Percentiles rank a stretch among this genome's conserved stretches.
Conservation (phyloP, 2,329 filamentous ascomycete species). For the Aspergillus versicolor region DNA sequence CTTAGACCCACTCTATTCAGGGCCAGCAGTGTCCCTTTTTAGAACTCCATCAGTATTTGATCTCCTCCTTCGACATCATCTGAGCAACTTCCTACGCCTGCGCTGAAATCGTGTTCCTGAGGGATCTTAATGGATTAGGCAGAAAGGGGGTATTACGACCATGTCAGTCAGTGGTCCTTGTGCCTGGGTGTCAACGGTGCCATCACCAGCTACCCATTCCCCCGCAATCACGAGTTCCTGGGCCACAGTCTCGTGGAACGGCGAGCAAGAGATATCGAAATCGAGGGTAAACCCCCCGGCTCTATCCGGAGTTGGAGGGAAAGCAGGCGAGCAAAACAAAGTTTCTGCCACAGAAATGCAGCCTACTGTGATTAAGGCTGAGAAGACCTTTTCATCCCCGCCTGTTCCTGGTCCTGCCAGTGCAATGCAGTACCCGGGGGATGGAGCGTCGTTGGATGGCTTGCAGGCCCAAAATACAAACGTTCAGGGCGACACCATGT, state of each 20-base stretch:
- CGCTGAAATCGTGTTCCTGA: background rate
- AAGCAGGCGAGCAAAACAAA: conserved; percentile 18
- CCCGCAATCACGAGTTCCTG: conserved; percentile 30
- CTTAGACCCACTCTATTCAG: conserved; percentile 29
- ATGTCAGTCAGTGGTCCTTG: conserved; percentile 40
- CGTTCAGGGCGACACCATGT: conserved; percentile 19
- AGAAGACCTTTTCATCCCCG: conserved; percentile 26
- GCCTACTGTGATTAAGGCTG: conserved; percentile 25
- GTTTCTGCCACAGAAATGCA: conserved; percentile 26
- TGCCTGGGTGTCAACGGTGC: conserved; percentile 35
- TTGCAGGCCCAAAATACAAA: conserved; percentile 16
- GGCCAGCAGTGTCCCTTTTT: conserved; percentile 14
- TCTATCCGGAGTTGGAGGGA: conserved; percentile 23
- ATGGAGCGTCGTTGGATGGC: conserved; percentile 20
- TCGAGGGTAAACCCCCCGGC: conserved; percentile 22
- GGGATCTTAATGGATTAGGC: conserved; percentile 15
- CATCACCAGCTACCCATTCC: conserved; percentile 29
- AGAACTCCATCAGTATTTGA: background rate
- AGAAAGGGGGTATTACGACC: conserved; percentile 19
- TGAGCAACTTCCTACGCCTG: background rate
- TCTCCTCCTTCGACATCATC: background rate
- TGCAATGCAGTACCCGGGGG: conserved; percentile 17
- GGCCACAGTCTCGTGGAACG: conserved; percentile 26
- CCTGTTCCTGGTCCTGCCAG: conserved; percentile 14
- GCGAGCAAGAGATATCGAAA: conserved; percentile 23